These are phyloP conservation scores for Escovopsis sp. DNA, from an alignment of 2,329 filamentous ascomycete species.

Conservation along the genomic window DNA sequence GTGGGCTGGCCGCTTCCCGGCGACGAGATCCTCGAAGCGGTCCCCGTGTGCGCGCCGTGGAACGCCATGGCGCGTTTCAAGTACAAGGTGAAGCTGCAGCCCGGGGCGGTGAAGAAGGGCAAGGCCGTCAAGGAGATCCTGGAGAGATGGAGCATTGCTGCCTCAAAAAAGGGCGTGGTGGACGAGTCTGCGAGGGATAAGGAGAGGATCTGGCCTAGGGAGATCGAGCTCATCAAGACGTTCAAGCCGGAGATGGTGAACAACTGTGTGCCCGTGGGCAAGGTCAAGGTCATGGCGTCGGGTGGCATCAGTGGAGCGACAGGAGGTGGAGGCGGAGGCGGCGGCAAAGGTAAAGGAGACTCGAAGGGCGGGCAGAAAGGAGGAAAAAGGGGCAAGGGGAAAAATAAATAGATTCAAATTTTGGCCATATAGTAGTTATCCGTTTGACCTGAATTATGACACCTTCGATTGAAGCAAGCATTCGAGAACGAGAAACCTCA, in stretches of 20 bases:
- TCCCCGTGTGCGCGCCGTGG: slow-evolving; percentile 53
- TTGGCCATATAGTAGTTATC: too few species aligned
- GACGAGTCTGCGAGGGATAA: slow-evolving; percentile 46
- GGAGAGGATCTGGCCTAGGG: slow-evolving; percentile 71
- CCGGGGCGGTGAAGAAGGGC: slow-evolving; percentile 79
- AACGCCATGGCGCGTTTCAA: slow-evolving; percentile 55
- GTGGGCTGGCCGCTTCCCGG: slow-evolving; percentile 65
- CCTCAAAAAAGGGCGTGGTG: slow-evolving; percentile 39
- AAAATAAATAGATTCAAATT: slow-evolving; percentile 18
- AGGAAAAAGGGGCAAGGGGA: slow-evolving; percentile 27
- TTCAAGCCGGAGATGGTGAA: slow-evolving; percentile 73
- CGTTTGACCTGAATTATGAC: too few species aligned
- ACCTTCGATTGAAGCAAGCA: too few species aligned
- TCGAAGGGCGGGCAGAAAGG: slow-evolving; percentile 17
- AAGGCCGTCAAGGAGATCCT: slow-evolving; percentile 87
- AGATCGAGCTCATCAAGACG: slow-evolving; percentile 69
- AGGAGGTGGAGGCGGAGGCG: slow-evolving; percentile 23
- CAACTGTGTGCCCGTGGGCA: slow-evolving; percentile 66
- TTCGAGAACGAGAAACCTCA: too few species aligned
- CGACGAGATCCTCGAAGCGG: slow-evolving; percentile 62
- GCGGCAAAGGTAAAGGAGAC: slow-evolving; percentile 7
- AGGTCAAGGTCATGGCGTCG: slow-evolving; percentile 63
- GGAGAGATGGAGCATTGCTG: slow-evolving; percentile 60
- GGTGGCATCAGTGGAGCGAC: slow-evolving; percentile 34
- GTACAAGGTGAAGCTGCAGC: slow-evolving; percentile 92